Evolutionary conservation across 805 yeast genomes (phyloP), one percentile per base, ranked within the genome.

Genomic region (Torulaspora microellipsoides): DNA sequence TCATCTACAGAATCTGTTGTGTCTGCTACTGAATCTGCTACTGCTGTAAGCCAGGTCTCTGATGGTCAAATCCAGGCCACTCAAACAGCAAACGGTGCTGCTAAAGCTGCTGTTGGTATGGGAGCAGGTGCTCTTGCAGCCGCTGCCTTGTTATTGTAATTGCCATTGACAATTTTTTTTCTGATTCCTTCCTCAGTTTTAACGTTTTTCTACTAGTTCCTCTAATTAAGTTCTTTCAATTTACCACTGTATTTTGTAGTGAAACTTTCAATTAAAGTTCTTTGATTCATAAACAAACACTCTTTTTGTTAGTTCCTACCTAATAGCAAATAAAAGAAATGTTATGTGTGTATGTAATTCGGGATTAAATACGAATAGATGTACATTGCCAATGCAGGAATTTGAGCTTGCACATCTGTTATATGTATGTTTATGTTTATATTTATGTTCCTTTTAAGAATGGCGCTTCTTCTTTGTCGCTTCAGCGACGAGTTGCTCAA

Each of bases 401-500:
- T 3, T 6, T 20, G 25, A 20, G 25, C 25, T 20, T 6, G 25
- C 25, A n/a, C n/a, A n/a, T n/a, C n/a, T n/a, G n/a, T n/a, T n/a
- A n/a, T n/a, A n/a, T n/a, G n/a, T n/a, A n/a, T n/a, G n/a, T n/a
- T n/a, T n/a, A n/a, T n/a, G n/a, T n/a, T n/a, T n/a, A 4, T 20
- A 5, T 2, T 20, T n/a, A 14, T 14, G n/a, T 15, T 28, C 29
- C 31, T 31, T 28, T 32, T 54, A 45, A 42, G 52, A 27, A 29
- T 52, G 48, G 17, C 43, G 50, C 40, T 66, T 70, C 55, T 75
- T 73, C 58, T 74, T 71, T 1, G 68, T 66, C 11, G 78, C 71
- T 48, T 77, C 81, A 2, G 73, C 72, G 3, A 80, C 82, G 41
- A 83, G 65, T 48, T 83, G 85, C 65, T 85, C 95, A 57, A 85